A percentile compares a stretch with the other conserved stretches of the same genome.
phyloP scores from a whole-genome alignment of 257 asterid species.

The Solanum piurae region DNA sequence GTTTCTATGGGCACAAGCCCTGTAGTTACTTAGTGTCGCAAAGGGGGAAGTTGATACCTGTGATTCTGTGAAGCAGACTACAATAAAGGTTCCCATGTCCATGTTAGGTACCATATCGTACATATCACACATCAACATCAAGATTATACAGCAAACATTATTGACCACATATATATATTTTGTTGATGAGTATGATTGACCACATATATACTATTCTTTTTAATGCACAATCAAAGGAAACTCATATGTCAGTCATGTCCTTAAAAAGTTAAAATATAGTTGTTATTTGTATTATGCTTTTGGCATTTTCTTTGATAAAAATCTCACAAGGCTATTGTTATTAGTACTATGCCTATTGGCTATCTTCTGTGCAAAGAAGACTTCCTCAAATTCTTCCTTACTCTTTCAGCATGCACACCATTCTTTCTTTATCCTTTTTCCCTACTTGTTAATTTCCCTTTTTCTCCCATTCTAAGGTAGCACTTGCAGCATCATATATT shows the following conservation, averaged over 20 bases:
- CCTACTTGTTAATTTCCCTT: background rate
- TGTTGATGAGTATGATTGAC: background rate
- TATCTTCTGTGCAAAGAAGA: background rate
- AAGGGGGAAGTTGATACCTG: background rate
- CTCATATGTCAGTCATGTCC: background rate
- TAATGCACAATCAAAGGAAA: background rate
- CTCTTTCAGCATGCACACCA: background rate
- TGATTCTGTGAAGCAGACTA: background rate
- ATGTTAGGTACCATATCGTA: background rate
- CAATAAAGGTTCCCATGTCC: background rate
- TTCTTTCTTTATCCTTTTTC: background rate
- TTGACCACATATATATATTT: background rate
- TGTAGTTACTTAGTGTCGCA: background rate
- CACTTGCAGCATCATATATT: background rate
- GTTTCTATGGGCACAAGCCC: background rate
- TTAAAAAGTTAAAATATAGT: background rate
- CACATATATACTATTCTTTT: background rate
- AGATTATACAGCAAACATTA: background rate
- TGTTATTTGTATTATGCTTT: background rate
- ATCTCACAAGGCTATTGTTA: background rate
- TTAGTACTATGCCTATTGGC: background rate
- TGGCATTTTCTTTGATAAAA: background rate
- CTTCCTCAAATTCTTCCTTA: background rate
- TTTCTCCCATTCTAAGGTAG: background rate
- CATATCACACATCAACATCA: background rate